These are phyloP conservation scores for Sanghuangporus sanghuang DNA, from an alignment of 1,284 basidiomycete species.

Conservation along the genomic window DNA sequence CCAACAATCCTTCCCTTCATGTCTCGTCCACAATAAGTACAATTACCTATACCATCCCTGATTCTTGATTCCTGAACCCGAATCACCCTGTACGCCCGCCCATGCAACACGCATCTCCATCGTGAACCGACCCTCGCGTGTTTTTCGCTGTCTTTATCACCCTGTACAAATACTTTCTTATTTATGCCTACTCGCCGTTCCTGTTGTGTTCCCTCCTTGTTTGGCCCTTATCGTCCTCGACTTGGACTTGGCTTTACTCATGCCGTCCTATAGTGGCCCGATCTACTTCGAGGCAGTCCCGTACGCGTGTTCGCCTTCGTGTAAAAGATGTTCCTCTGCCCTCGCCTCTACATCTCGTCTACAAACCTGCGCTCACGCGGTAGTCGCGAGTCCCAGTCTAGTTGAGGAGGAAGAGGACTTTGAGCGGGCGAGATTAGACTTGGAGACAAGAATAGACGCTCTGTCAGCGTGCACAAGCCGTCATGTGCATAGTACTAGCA, in stretches of 20 bases:
- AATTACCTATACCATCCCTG: neutral
- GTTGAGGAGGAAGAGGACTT: neutral
- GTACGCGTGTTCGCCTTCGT: neutral
- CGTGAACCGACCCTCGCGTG: neutral
- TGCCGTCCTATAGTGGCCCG: neutral
- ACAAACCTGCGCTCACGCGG: neutral
- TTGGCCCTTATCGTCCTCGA: neutral
- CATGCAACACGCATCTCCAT: neutral
- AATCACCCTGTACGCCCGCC: neutral
- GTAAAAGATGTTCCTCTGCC: conserved; percentile 5
- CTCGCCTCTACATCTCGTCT: conserved; percentile 7
- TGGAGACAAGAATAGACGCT: neutral
- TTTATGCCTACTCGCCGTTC: neutral
- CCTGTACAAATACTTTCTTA: neutral
- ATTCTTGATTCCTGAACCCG: neutral
- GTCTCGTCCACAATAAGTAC: neutral
- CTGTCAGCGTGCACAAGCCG: neutral
- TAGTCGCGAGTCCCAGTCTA: neutral
- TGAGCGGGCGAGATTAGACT: conserved; percentile 4
- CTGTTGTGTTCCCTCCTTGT: neutral
- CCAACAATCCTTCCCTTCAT: neutral
- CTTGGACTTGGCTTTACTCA: neutral
- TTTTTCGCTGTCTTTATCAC: conserved; percentile 1
- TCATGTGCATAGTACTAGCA: neutral
- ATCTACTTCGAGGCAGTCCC: conserved; percentile 5